phyloP scores from a whole-genome alignment of 306 rosid species.

The Luffa aegyptiaca region DNA sequence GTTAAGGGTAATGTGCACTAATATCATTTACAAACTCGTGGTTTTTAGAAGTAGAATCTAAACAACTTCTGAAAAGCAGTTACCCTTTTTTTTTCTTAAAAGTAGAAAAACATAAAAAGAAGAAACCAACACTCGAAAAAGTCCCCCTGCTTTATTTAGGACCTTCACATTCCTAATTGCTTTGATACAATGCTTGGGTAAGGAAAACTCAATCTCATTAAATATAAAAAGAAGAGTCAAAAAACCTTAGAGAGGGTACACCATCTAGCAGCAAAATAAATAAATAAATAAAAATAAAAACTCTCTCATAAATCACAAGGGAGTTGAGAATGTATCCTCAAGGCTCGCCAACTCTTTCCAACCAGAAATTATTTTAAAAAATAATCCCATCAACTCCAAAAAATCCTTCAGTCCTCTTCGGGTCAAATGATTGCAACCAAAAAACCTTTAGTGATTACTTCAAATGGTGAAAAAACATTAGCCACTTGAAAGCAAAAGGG shows the following conservation, averaged over 20 bases:
- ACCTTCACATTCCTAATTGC: neutral
- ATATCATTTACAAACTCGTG: neutral
- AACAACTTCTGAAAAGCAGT: neutral
- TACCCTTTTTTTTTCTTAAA: neutral
- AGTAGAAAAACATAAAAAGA: neutral
- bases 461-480: neutral
- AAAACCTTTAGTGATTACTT: neutral
- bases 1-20: neutral
- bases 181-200: neutral
- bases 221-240: neutral
- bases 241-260: too few relatives aligned
- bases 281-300: too few relatives aligned
- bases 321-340: neutral
- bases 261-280: neutral
- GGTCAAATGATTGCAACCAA: neutral
- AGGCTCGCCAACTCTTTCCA: neutral
- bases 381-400: neutral
- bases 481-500: slow-evolving; percentile 2
- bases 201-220: neutral
- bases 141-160: neutral
- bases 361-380: neutral
- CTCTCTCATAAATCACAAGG: neutral
- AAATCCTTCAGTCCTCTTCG: neutral
- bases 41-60: neutral
- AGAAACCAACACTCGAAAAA: neutral